Evolutionary conservation across 179 eudicot genomes (phyloP).

Genomic region (Silene coronaria): DNA sequence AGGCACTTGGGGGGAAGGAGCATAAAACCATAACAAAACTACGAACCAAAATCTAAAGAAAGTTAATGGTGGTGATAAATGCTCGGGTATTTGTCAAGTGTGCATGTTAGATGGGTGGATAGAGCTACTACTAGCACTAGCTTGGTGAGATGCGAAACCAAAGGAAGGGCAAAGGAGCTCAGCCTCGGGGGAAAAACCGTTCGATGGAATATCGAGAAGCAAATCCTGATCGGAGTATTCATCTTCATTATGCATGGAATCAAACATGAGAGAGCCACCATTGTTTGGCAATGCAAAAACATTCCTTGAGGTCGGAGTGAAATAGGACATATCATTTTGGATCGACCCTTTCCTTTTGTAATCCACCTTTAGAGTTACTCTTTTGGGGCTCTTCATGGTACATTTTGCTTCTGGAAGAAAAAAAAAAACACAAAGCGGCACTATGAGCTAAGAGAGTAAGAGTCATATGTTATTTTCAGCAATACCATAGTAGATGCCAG

Average conservation of each 20-base stretch:
- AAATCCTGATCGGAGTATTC: conserved; percentile 73
- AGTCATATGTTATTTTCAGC: neutral
- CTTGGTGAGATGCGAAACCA: conserved; percentile 52
- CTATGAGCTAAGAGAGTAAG: neutral
- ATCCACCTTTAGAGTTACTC: conserved; percentile 33
- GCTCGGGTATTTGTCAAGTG: conserved; percentile 31
- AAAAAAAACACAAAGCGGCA: neutral
- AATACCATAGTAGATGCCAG: no score
- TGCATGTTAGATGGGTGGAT: conserved; percentile 36
- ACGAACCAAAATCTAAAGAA: conserved; percentile 23
- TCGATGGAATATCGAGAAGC: conserved; percentile 70
- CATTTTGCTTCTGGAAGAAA: conserved; percentile 45
- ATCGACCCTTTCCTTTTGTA: conserved; percentile 38
- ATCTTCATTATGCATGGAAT: conserved; percentile 46
- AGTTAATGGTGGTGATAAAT: conserved; percentile 6
- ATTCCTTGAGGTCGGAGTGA: conserved; percentile 53
- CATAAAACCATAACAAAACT: conserved; percentile 18
- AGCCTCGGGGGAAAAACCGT: conserved; percentile 73
- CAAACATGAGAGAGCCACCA: conserved; percentile 44
- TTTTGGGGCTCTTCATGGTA: conserved; percentile 50
- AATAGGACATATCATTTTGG: conserved; percentile 43
- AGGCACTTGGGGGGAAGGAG: conserved; percentile 28
- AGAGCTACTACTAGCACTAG: conserved; percentile 70
- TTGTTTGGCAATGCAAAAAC: conserved; percentile 48
- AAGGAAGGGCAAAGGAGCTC: conserved; percentile 70